These are phyloP conservation scores for Firmiana major DNA, from an alignment of 345 rosid species.

Conservation along the genomic window DNA sequence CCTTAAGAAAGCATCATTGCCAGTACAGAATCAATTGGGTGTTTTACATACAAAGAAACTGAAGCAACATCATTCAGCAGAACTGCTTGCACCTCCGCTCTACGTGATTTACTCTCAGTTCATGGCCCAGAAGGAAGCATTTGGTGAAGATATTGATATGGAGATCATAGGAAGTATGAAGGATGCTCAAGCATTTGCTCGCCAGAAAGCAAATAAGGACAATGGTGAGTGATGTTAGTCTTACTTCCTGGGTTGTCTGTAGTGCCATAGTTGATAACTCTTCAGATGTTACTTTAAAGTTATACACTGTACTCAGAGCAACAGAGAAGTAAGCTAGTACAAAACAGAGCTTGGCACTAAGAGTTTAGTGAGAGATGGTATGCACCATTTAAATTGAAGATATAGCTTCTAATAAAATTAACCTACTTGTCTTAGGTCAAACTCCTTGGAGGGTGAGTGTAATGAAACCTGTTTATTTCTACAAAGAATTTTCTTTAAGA, in stretches of 20 bases:
- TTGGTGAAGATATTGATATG: slow-evolving; percentile 65
- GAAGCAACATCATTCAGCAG: slow-evolving; percentile 76
- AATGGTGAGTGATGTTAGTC: slow-evolving; percentile 36
- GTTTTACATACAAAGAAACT: slow-evolving; percentile 64
- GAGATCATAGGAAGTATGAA: slow-evolving; percentile 74
- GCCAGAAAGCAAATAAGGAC: slow-evolving; percentile 71
- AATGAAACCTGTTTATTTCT: background rate
- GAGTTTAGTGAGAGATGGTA: background rate
- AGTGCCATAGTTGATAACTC: background rate
- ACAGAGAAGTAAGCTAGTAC: background rate
- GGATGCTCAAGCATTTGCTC: slow-evolving; percentile 70
- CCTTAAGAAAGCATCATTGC: slow-evolving; percentile 86
- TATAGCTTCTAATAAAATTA: background rate
- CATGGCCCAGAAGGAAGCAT: slow-evolving; percentile 80
- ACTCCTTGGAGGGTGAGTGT: background rate
- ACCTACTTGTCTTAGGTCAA: background rate
- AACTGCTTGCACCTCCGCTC: slow-evolving; percentile 90
- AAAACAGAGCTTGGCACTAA: background rate
- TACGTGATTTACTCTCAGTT: slow-evolving; percentile 80
- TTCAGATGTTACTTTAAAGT: background rate
- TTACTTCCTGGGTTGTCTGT: background rate
- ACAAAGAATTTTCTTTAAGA: background rate
- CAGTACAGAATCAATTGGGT: slow-evolving; percentile 83
- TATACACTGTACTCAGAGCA: background rate
- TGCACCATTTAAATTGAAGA: background rate